phyloP scores from a whole-genome alignment of 108 stramenopile genomes.

The Aurantiochytrium sp. region DNA sequence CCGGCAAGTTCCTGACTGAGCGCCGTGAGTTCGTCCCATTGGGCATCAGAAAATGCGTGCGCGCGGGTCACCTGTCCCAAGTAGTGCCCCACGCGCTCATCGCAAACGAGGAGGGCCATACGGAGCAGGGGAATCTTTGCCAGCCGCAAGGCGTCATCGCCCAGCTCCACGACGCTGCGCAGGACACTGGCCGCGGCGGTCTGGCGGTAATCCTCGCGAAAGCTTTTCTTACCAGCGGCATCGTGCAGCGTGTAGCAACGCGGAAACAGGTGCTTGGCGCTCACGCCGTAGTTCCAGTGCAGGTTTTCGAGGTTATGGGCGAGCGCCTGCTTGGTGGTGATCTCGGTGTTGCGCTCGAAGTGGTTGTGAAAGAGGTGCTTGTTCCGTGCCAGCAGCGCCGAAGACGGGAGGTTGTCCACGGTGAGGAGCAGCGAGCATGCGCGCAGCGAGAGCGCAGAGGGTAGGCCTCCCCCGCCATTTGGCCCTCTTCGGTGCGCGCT shows the following conservation, averaged over 20 bases:
- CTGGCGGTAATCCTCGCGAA: background rate
- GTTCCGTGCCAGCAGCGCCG: background rate
- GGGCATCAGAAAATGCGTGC: background rate
- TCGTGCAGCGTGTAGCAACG: background rate
- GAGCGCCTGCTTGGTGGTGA: background rate
- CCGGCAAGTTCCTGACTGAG: background rate
- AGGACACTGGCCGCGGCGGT: background rate
- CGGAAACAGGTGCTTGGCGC: background rate
- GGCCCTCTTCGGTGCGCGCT: background rate
- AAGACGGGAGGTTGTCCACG: background rate
- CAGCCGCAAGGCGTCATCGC: background rate
- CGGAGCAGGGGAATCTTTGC: background rate
- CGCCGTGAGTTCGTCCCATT: background rate
- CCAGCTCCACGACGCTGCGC: background rate
- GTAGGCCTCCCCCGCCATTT: background rate
- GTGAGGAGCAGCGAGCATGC: background rate
- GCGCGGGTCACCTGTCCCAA: background rate
- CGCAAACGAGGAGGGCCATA: background rate
- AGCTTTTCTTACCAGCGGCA: background rate
- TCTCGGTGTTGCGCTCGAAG: constrained; percentile 10
- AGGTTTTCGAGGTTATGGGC: background rate
- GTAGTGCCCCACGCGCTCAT: background rate
- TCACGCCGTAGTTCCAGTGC: background rate
- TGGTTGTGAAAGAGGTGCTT: constrained; percentile 8
- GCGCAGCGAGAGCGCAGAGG: background rate